These are phyloP conservation scores for Tetracladium maxilliforme DNA, from an alignment of 2,329 filamentous ascomycete species.

Conservation along the genomic window DNA sequence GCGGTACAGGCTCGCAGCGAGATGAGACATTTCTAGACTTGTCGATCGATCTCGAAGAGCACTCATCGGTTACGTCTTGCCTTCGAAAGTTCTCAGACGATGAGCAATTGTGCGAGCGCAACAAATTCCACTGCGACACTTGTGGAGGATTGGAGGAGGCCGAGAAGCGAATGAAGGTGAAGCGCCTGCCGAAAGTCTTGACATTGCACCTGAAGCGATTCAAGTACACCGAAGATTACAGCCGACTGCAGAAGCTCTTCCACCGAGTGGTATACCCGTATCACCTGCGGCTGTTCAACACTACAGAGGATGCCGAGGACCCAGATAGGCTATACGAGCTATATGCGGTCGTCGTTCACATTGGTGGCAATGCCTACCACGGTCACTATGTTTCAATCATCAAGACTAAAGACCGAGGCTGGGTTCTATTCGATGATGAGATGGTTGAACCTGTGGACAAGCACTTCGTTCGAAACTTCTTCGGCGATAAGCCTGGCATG, in stretches of 20 bases:
- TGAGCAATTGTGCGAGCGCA: conserved; percentile 95
- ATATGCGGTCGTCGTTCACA: conserved; percentile 94
- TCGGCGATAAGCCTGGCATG: conserved; percentile 79
- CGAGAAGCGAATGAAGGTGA: conserved; percentile 99
- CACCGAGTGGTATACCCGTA: conserved; percentile 96
- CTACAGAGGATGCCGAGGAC: conserved; percentile 87
- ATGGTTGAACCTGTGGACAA: conserved; percentile 98
- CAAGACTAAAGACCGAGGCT: conserved; percentile 91
- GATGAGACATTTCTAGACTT: conserved; percentile 94
- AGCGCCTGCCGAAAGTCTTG: conserved; percentile 79
- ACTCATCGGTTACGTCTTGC: conserved; percentile 92
- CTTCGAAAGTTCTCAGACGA: conserved; percentile 92
- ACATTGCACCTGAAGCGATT: conserved; percentile 92
- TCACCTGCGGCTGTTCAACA: conserved; percentile 92
- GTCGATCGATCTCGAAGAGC: conserved; percentile 88
- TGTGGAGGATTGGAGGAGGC: conserved; percentile 94
- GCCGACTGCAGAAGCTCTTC: conserved; percentile 87
- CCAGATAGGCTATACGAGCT: conserved; percentile 90
- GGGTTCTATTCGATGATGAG: conserved; percentile 95
- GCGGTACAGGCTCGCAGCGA: conserved; percentile 86
- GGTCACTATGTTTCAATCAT: conserved; percentile 97
- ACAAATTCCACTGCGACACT: conserved; percentile 98
- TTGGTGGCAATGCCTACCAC: conserved; percentile 91
- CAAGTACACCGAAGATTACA: conserved; percentile 95
- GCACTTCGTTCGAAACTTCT: conserved; percentile 91